Evolutionary conservation across 2,329 filamentous ascomycete species (phyloP).

Genomic region (Rutstroemia sp.): DNA sequence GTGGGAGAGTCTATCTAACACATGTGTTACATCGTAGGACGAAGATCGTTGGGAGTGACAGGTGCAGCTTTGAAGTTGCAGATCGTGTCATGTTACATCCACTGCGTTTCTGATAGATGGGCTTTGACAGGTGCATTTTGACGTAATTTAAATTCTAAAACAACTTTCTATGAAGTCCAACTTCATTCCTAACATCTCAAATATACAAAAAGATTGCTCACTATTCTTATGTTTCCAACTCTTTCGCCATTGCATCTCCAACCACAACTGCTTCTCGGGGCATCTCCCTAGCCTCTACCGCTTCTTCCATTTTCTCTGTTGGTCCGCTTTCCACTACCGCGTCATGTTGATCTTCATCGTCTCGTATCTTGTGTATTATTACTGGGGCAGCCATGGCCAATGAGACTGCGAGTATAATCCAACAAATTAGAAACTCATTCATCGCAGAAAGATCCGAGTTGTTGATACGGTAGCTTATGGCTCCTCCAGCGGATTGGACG

Average conservation of each 20-base stretch:
- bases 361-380: constrained; percentile 61
- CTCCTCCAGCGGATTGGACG: constrained; percentile 77
- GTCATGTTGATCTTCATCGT: not conserved
- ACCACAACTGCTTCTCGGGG: not conserved
- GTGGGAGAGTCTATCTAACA: not conserved
- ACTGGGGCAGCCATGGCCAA: constrained; percentile 70
- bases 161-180: not conserved
- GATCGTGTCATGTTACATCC: constrained; percentile 1
- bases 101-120: constrained; percentile 8
- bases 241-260: not conserved
- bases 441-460: constrained; percentile 53
- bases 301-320: not conserved
- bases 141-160: not conserved
- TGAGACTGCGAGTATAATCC: constrained; percentile 64
- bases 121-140: constrained; percentile 9
- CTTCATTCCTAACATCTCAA: not conserved
- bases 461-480: constrained; percentile 65
- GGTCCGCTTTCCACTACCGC: not conserved
- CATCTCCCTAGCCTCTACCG: not conserved
- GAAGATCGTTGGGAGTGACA: not conserved
- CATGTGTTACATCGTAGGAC: not conserved
- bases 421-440: constrained; percentile 64
- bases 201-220: not conserved
- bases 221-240: not conserved
- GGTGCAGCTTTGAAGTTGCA: not conserved